phyloP scores from a whole-genome alignment of 2,329 filamentous ascomycete species.

The Furcasterigmium furcatum region DNA sequence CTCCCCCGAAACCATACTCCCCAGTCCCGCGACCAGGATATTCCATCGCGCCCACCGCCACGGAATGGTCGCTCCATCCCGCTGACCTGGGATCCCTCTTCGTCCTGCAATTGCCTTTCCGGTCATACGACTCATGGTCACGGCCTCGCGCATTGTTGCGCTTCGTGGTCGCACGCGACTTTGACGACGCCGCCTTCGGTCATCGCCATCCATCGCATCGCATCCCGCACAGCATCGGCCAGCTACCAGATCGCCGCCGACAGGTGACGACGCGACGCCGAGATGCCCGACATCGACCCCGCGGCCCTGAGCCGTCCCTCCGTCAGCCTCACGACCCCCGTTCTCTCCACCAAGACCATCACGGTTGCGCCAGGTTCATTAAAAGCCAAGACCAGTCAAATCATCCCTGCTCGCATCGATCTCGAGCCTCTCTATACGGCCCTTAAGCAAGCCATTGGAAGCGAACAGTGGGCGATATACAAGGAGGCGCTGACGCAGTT shows the following conservation, averaged over 20 bases:
- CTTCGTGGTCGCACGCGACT: slow-evolving; percentile 45
- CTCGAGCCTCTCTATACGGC: slow-evolving; percentile 62
- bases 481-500: slow-evolving; percentile 63
- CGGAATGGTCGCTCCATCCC: slow-evolving; percentile 42
- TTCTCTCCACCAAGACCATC: slow-evolving; percentile 55
- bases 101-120: slow-evolving; percentile 15
- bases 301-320: slow-evolving; percentile 63
- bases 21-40: slow-evolving; percentile 30
- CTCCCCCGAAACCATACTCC: slow-evolving; percentile 15
- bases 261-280: slow-evolving; percentile 8
- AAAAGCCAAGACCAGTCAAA: slow-evolving; percentile 59
- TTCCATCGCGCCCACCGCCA: slow-evolving; percentile 12
- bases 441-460: slow-evolving; percentile 56
- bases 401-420: slow-evolving; percentile 64
- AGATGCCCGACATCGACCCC: slow-evolving; percentile 69
- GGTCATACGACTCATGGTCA: slow-evolving; percentile 41
- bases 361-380: slow-evolving; percentile 43
- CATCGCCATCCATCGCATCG: slow-evolving; percentile 3
- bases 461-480: slow-evolving; percentile 61
- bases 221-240: background rate
- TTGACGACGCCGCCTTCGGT: slow-evolving; percentile 18
- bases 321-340: slow-evolving; percentile 54
- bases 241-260: background rate
- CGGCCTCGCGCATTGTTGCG: slow-evolving; percentile 31
- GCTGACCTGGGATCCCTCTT: slow-evolving; percentile 24